phyloP scores from a whole-genome alignment of 1,139 yeast species.

The Taiozyma onychis region DNA sequence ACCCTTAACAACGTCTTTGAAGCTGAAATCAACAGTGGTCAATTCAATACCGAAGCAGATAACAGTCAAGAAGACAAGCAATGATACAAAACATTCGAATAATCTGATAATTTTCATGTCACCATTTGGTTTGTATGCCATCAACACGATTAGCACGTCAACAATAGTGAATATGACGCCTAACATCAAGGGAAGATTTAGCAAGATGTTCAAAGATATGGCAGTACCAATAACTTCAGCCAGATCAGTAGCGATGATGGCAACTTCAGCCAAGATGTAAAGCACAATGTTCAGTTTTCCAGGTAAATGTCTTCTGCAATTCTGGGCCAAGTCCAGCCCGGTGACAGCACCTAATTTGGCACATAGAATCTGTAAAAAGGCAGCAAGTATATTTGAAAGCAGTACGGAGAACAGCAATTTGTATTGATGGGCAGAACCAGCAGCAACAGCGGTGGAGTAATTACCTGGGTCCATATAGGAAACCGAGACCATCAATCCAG shows the following conservation, averaged over 20 bases:
- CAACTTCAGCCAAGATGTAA: constrained; percentile 64
- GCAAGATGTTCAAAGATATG: constrained; percentile 62
- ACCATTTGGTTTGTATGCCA: constrained; percentile 72
- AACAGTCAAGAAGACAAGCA: constrained; percentile 60
- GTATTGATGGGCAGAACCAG: constrained; percentile 70
- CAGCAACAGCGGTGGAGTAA: constrained; percentile 73
- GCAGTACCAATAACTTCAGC: constrained; percentile 86
- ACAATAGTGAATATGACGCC: constrained; percentile 67
- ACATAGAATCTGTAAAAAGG: constrained; percentile 63
- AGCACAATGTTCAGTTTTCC: constrained; percentile 48
- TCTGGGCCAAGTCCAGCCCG: constrained; percentile 72
- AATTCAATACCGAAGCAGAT: constrained; percentile 58
- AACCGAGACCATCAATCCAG: constrained; percentile 72
- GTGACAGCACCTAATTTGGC: constrained; percentile 75
- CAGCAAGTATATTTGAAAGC: constrained; percentile 66
- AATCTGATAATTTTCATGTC: constrained; percentile 57
- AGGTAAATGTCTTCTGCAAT: constrained; percentile 63
- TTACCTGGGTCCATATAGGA: constrained; percentile 84
- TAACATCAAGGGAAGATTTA: constrained; percentile 56
- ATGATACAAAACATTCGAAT: constrained; percentile 61
- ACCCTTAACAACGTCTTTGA: constrained; percentile 42
- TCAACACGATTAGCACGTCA: constrained; percentile 63
- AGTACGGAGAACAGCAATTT: constrained; percentile 57
- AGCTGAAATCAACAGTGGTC: constrained; percentile 41
- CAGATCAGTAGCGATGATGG: constrained; percentile 74